These are phyloP conservation scores for Penicillium lagena DNA, from an alignment of 495 filamentous ascomycete genomes.

Conservation along the genomic window DNA sequence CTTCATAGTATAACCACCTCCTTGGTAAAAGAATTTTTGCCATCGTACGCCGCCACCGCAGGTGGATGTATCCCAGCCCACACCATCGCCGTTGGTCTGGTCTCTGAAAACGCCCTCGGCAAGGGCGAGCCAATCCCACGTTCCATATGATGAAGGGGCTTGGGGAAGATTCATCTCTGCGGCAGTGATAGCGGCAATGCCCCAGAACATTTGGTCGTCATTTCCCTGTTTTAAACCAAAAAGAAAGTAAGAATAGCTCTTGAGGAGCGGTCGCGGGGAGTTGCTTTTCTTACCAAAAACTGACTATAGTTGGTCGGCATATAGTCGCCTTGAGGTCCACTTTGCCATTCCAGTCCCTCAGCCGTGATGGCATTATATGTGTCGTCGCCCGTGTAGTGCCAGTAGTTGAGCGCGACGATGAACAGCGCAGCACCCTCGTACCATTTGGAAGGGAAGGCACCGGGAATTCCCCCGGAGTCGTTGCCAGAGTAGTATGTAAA, in stretches of 20 bases:
- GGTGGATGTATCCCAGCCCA: slow-evolving; percentile 52
- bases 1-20: slow-evolving; percentile 65
- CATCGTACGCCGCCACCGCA: slow-evolving; percentile 76
- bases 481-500: too few species aligned
- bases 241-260: neutral
- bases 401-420: neutral
- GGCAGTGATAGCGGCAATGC: slow-evolving; percentile 59
- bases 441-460: too few species aligned
- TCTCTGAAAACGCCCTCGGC: slow-evolving; percentile 38
- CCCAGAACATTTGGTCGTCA: slow-evolving; percentile 75
- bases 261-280: too few species aligned
- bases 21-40: slow-evolving; percentile 73
- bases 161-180: slow-evolving; percentile 64
- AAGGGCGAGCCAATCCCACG: slow-evolving; percentile 54
- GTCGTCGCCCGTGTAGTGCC: too few species aligned
- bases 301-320: too few species aligned
- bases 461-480: too few species aligned
- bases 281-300: too few species aligned
- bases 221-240: slow-evolving; percentile 32
- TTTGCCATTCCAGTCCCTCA: too few species aligned
- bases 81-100: slow-evolving; percentile 41
- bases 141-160: slow-evolving; percentile 22
- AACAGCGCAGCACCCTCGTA: slow-evolving; percentile 3
- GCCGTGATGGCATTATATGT: too few species aligned
- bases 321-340: too few species aligned